Evolutionary conservation across 805 yeast species (phyloP).

Genomic region (Metschnikowia lunata): DNA sequence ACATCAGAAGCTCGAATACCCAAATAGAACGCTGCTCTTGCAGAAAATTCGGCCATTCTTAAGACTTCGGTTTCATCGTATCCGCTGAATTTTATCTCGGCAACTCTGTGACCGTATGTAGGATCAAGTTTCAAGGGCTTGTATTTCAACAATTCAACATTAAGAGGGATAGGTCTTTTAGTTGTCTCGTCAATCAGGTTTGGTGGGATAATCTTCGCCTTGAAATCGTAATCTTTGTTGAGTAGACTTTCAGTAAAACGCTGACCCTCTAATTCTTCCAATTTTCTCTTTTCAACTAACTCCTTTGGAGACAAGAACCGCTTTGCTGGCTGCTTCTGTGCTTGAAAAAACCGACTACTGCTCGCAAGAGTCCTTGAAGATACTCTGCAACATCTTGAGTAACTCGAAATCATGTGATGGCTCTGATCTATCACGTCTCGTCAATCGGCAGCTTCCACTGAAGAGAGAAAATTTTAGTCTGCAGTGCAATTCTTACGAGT

Average conservation of each 20-base stretch:
- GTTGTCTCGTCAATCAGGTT: slow-evolving; percentile 19
- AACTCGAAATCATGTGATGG: slow-evolving; percentile 6
- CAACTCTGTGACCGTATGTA: slow-evolving; percentile 71
- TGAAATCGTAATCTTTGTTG: slow-evolving; percentile 23
- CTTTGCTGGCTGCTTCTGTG: slow-evolving; percentile 2
- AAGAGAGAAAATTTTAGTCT: slow-evolving; percentile 3
- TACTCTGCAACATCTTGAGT: slow-evolving; percentile 4
- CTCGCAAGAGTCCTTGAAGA: slow-evolving; percentile 7
- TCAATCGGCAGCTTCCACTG: no score
- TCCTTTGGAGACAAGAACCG: slow-evolving; percentile 30
- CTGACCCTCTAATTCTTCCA: slow-evolving; percentile 23
- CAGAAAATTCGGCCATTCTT: slow-evolving; percentile 77
- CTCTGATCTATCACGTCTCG: background rate
- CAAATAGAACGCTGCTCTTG: slow-evolving; percentile 84
- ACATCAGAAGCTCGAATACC: slow-evolving; percentile 84
- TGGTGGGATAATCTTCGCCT: slow-evolving; percentile 27
- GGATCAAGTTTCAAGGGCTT: slow-evolving; percentile 70
- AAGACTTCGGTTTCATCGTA: slow-evolving; percentile 67
- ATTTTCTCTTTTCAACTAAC: slow-evolving; percentile 24
- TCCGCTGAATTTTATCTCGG: slow-evolving; percentile 70
- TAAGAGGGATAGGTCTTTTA: slow-evolving; percentile 70
- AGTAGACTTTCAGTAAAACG: slow-evolving; percentile 27
- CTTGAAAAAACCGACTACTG: slow-evolving; percentile 1
- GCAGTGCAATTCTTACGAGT: slow-evolving; percentile 2
- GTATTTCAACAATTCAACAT: slow-evolving; percentile 74